phyloP scores from a whole-genome alignment of 2,329 filamentous ascomycete species.

The Aspergillus thermomutatus region DNA sequence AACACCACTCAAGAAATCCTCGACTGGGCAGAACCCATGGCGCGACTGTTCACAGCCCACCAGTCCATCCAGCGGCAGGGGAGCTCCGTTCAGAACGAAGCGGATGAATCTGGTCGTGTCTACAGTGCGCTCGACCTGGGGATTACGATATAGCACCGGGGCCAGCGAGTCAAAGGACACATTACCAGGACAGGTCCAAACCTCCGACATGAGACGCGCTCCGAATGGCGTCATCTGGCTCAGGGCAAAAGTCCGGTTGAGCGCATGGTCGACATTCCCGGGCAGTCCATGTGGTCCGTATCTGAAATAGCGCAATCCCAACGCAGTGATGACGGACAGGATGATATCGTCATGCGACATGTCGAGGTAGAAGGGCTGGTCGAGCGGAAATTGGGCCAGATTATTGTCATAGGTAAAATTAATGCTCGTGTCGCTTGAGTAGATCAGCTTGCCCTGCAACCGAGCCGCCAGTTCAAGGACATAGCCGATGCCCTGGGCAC shows the following conservation, averaged over 20 bases:
- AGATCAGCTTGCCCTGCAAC: slow-evolving; percentile 41
- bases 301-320: slow-evolving; percentile 61
- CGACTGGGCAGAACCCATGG: slow-evolving; percentile 1
- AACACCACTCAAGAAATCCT: background rate
- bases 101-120: slow-evolving; percentile 26
- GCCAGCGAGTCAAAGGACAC: slow-evolving; percentile 33
- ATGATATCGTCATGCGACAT: slow-evolving; percentile 78
- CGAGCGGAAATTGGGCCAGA: slow-evolving; percentile 66
- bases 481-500: slow-evolving; percentile 70
- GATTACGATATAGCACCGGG: slow-evolving; percentile 34
- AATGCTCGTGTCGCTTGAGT: slow-evolving; percentile 43
- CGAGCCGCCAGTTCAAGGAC: slow-evolving; percentile 71
- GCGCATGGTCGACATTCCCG: slow-evolving; percentile 33
- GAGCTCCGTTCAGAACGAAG: slow-evolving; percentile 29
- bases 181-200: slow-evolving; percentile 48
- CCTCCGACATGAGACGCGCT: slow-evolving; percentile 53
- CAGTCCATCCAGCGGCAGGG: slow-evolving; percentile 27
- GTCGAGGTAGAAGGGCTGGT: slow-evolving; percentile 72
- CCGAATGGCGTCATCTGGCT: slow-evolving; percentile 49
- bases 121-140: slow-evolving; percentile 10
- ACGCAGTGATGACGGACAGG: slow-evolving; percentile 65
- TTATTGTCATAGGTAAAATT: slow-evolving; percentile 48
- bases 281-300: slow-evolving; percentile 26
- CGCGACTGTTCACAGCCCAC: slow-evolving; percentile 1
- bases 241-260: slow-evolving; percentile 38